These are phyloP conservation scores for Herpetomonas tarakana DNA, from an alignment of 208 protist genomes.

Conservation along the genomic window DNA sequence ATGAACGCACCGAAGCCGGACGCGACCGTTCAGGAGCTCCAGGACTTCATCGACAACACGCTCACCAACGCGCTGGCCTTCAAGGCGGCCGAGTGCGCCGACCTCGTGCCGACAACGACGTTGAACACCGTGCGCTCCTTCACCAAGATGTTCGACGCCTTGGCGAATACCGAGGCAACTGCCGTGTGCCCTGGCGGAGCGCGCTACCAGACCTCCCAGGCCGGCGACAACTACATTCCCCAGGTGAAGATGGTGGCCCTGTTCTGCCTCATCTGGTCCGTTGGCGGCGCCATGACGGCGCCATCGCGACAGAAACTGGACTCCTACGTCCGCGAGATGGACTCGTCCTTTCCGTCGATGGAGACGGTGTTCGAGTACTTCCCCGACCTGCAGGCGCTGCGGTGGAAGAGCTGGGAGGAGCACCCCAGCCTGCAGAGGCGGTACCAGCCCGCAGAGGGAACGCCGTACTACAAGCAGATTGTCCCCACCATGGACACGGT, in stretches of 20 bases:
- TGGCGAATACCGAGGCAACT: conserved; percentile 86
- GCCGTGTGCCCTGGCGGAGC: conserved; percentile 56
- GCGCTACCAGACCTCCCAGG: conserved; percentile 75
- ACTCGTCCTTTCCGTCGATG: conserved; percentile 93
- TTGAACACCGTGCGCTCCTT: conserved; percentile 92
- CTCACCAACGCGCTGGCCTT: conserved; percentile 78
- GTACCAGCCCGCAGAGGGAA: conserved; percentile 78
- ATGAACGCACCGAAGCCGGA: conserved; percentile 92
- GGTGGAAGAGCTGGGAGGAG: conserved; percentile 95
- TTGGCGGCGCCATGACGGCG: conserved; percentile 92
- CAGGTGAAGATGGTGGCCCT: conserved; percentile 95
- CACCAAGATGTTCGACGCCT: conserved; percentile 94
- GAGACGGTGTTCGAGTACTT: conserved; percentile 98
- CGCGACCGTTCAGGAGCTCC: conserved; percentile 74
- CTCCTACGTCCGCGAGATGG: conserved; percentile 93
- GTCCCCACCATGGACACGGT: conserved; percentile 98
- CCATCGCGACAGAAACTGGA: conserved; percentile 92
- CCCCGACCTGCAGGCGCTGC: conserved; percentile 85
- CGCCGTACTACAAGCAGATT: conserved; percentile 94
- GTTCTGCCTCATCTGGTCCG: conserved; percentile 96
- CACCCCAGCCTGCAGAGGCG: conserved; percentile 79
- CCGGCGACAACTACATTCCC: conserved; percentile 85
- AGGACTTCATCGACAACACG: conserved; percentile 86
- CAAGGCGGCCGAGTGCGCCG: conserved; percentile 74
- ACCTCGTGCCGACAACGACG: conserved; percentile 88